Percentiles rank a stretch among this genome's conserved stretches.
These are phyloP conservation scores for Clavispora asparagi DNA, from an alignment of 805 yeast genomes.

Conservation along the genomic window DNA sequence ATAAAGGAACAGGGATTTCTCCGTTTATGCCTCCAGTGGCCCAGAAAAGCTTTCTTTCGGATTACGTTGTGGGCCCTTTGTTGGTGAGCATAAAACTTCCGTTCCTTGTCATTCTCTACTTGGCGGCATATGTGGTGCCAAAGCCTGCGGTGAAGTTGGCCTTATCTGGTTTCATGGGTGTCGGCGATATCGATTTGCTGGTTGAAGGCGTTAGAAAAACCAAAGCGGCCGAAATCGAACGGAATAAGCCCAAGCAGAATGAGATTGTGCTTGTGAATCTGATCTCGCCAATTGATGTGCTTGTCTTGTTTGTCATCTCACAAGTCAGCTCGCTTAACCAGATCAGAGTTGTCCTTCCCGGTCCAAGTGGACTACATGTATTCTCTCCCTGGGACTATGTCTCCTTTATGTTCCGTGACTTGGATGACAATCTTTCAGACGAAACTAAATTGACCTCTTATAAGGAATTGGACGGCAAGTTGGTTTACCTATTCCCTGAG, in stretches of 20 bases:
- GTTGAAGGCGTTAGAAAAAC: constrained; percentile 50
- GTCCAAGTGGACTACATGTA: constrained; percentile 25
- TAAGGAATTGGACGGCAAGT: constrained; percentile 29
- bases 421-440: neutral
- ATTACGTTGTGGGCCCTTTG: constrained; percentile 7
- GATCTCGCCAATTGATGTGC: constrained; percentile 53
- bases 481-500: constrained; percentile 61
- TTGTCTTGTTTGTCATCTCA: constrained; percentile 28
- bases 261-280: constrained; percentile 56
- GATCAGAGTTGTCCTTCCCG: constrained; percentile 36
- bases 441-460: constrained; percentile 17
- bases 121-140: constrained; percentile 16
- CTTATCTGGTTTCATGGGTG: constrained; percentile 26
- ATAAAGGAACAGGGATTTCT: constrained; percentile 88
- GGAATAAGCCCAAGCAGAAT: constrained; percentile 34
- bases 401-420: constrained; percentile 15
- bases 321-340: constrained; percentile 17
- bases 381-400: constrained; percentile 26
- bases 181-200: constrained; percentile 31
- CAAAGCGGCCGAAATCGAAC: constrained; percentile 25
- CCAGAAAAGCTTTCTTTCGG: constrained; percentile 12
- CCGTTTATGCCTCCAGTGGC: constrained; percentile 67
- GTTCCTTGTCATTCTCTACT: constrained; percentile 12
- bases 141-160: constrained; percentile 14
- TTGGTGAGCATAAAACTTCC: constrained; percentile 28